These are phyloP conservation scores for Pachysolen tannophilus DNA, from an alignment of 805 yeast genomes.

Conservation along the genomic window DNA sequence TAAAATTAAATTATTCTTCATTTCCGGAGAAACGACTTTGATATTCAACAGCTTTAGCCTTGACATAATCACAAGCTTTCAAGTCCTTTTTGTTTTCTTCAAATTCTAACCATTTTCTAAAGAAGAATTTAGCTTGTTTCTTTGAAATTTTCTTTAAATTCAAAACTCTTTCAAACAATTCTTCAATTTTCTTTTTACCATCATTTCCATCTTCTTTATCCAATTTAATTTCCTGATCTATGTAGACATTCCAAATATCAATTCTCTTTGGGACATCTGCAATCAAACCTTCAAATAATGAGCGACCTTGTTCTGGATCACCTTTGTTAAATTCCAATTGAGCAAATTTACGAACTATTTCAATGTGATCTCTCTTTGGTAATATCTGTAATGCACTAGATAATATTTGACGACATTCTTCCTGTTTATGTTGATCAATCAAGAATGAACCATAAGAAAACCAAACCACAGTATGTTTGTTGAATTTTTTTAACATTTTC, in stretches of 20 bases:
- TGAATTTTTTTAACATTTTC: constrained; percentile 71
- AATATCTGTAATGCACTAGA: constrained; percentile 66
- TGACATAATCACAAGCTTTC: constrained; percentile 73
- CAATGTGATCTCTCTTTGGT: constrained; percentile 68
- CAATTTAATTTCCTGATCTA: constrained; percentile 72
- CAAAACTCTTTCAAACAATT: constrained; percentile 75
- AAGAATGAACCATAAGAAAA: constrained; percentile 71
- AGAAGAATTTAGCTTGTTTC: constrained; percentile 92
- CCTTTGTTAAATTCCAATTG: constrained; percentile 83
- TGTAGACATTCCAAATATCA: constrained; percentile 91
- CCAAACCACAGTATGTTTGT: constrained; percentile 71
- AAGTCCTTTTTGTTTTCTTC: constrained; percentile 67
- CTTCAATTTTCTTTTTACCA: constrained; percentile 62
- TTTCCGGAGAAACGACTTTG: too few relatives aligned
- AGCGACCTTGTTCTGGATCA: constrained; percentile 90
- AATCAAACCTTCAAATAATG: constrained; percentile 85
- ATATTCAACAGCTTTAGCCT: constrained; percentile 82
- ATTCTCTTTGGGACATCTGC: constrained; percentile 87
- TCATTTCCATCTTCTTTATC: constrained; percentile 35
- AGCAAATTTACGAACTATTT: constrained; percentile 80
- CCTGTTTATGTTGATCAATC: constrained; percentile 47
- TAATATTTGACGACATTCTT: constrained; percentile 64
- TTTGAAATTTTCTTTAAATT: constrained; percentile 54
- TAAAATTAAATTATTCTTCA: constrained; percentile 17
- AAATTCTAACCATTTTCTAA: constrained; percentile 80